Evolutionary conservation across 2,329 filamentous ascomycete genomes (phyloP), one percentile per base, ranked within the genome.

Genomic region (Nannizziopsis barbatae): DNA sequence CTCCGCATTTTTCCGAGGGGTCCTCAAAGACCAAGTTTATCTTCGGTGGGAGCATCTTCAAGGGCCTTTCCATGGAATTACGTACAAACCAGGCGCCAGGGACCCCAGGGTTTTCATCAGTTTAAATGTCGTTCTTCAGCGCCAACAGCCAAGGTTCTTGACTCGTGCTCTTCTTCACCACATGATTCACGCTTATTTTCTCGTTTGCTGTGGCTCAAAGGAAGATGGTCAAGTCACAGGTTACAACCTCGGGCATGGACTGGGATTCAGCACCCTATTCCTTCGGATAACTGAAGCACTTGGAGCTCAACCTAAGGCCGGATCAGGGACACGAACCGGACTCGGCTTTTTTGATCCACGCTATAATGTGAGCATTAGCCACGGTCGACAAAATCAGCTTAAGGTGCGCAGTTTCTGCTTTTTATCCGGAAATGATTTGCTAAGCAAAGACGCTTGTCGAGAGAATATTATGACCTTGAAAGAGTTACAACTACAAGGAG

Each of bases 131-230:
- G 10, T 22, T 14, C 32, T 42, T n/a, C 8, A 8, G 8, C 12
- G 7, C 8, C 5, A 33, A 37, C 6, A 5, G 18, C 3, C 14
- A 7, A n/a, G 9, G 36, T 15, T 20, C 30, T 45, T 45, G 4
- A 30, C 52, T 10, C 31, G 36, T 7, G 36, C 7, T 5, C 45
- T 56, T 5, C 51, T 56, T 32, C 54, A 56, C 36, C 54, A 55
- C 35, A 55, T 56, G 54, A 44, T 43, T 12, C 54, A 56, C 45
- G 54, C 54, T 3, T 56, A 56, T 41, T 56, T 53, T 22, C 47
- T 56, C 12, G 49, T 52, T 15, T 56, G 54, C 35, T 56, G 54
- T 31, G 54, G 51, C n/a, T 22, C n/a, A 27, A 17, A 35, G 12
- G 15, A 30, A 41, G 11, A 31, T n/a, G 20, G 35, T 11, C 15